A percentile compares a stretch with the other conserved stretches of the same genome.
These are phyloP conservation scores for Arthrocladium fulminans DNA, from an alignment of 2,329 filamentous ascomycete species.

Conservation along the genomic window DNA sequence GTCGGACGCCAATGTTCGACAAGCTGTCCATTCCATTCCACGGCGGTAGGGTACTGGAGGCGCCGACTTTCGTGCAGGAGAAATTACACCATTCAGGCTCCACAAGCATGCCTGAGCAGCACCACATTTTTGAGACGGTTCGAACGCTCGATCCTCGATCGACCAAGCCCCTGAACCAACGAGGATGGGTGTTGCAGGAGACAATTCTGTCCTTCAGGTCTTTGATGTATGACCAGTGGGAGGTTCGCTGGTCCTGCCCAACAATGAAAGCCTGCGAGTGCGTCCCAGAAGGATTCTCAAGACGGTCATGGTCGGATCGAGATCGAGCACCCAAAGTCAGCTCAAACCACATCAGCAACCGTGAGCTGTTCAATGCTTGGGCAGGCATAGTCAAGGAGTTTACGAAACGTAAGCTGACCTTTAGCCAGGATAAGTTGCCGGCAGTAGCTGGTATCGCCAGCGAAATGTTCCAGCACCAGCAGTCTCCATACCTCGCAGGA, in stretches of 20 bases:
- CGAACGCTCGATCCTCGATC: background rate
- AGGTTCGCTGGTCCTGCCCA: background rate
- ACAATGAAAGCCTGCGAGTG: background rate
- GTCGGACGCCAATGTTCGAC: background rate
- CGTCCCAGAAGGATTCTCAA: background rate
- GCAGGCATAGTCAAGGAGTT: background rate
- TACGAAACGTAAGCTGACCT: background rate
- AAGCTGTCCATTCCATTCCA: background rate
- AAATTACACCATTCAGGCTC: background rate
- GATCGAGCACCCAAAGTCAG: background rate
- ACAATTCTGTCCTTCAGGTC: background rate
- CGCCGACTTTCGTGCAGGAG: background rate
- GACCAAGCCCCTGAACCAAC: background rate
- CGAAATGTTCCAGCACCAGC: background rate
- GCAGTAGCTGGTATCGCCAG: conserved; percentile 1
- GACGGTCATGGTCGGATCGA: background rate
- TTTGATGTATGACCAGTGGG: background rate
- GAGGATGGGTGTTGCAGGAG: background rate
- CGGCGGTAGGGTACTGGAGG: background rate
- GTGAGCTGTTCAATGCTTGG: background rate
- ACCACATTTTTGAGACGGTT: background rate
- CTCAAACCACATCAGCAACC: background rate
- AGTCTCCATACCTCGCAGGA: background rate
- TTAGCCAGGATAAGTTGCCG: background rate
- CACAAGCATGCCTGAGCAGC: background rate